Base-by-base conservation (phyloP, 2,329 filamentous ascomycete genomes). In the Aspergillus versicolor region DNA sequence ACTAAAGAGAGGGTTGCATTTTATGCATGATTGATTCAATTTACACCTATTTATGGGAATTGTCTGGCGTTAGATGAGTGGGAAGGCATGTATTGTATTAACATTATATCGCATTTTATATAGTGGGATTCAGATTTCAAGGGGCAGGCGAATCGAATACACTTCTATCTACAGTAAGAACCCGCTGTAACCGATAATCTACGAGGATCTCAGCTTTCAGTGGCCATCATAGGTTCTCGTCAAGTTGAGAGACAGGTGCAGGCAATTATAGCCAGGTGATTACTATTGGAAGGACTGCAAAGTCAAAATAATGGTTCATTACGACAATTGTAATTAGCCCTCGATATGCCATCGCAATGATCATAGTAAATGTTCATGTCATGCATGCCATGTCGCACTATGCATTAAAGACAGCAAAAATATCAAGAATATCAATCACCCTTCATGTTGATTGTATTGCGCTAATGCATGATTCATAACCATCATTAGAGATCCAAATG, bases 1-100 rank as follows among this genome's bases (percentile, higher is more conserved):
- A 61, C 57, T 11, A 61, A 61, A 24, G 44, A 55, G 9, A 52
- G 49, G 1, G 54, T 64, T 54, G 56, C 59, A 2, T 67, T 66
- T 24, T 64, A 67, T 58, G 65, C 64, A 30, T 67, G 57, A 55
- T 42, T 17, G 22, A 21, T 9, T 21, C 13, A 42, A 8, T 15
- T 30, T 34, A 17, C 12, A 3, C 30, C 13, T 38, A 11, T 37
- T 38, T 40, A 6, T 40, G 17, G n/a, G 34, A 12, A 24, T 15
- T 22, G 46, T 22, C n/a, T 38, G 32, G 34, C 15, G 21, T 45
- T 24, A 3, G 48, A 24, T 19, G 22, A 21, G 38, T 17, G 27
- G 24, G 22, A 45, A 30, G 5, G 43, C 13, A 12, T 47, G 5
- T 11, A 32, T 9, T 47, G 27, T 32, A 38, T 43, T 38, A 38